These are phyloP conservation scores for Hyphodiscus hymeniophilus DNA, from an alignment of 495 filamentous ascomycete genomes.

Conservation along the genomic window DNA sequence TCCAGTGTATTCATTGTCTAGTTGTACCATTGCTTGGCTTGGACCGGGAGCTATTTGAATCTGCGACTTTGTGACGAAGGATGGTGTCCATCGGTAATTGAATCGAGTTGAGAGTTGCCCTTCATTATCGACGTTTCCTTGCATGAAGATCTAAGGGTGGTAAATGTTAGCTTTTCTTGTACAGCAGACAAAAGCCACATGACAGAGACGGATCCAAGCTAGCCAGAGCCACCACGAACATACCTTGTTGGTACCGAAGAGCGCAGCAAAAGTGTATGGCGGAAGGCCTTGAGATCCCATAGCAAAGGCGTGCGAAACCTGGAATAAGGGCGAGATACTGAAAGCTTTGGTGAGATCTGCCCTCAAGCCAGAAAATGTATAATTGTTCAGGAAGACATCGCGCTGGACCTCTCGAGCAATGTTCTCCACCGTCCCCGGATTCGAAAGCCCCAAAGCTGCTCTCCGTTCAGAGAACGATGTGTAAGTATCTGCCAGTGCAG, in stretches of 20 bases:
- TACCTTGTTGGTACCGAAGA: slow-evolving; percentile 89
- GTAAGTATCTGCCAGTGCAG: slow-evolving; percentile 69
- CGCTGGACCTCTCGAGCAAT: slow-evolving; percentile 88
- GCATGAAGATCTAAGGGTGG: slow-evolving; percentile 68
- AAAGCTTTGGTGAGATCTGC: slow-evolving; percentile 95
- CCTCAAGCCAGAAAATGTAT: slow-evolving; percentile 89
- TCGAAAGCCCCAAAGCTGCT: slow-evolving; percentile 76
- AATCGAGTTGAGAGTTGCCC: slow-evolving; percentile 71
- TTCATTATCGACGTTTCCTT: slow-evolving; percentile 90
- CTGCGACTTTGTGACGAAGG: slow-evolving; percentile 74
- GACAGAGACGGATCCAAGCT: not conserved
- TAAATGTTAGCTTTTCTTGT: slow-evolving; percentile 1
- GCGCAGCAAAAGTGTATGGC: slow-evolving; percentile 87
- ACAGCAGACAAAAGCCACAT: not conserved
- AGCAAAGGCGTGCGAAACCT: slow-evolving; percentile 91
- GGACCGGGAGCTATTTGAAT: slow-evolving; percentile 67
- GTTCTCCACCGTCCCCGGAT: slow-evolving; percentile 88
- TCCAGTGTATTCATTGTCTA: slow-evolving; percentile 92
- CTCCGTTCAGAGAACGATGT: slow-evolving; percentile 75
- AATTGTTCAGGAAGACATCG: slow-evolving; percentile 89
- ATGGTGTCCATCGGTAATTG: slow-evolving; percentile 78
- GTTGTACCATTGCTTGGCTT: slow-evolving; percentile 63
- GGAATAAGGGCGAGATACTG: slow-evolving; percentile 87
- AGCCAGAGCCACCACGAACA: slow-evolving; percentile 38
- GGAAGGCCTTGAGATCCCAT: slow-evolving; percentile 81